Conservation (phyloP, 371 early-diverging fungal species). For the Zopfochytrium polystomum region DNA sequence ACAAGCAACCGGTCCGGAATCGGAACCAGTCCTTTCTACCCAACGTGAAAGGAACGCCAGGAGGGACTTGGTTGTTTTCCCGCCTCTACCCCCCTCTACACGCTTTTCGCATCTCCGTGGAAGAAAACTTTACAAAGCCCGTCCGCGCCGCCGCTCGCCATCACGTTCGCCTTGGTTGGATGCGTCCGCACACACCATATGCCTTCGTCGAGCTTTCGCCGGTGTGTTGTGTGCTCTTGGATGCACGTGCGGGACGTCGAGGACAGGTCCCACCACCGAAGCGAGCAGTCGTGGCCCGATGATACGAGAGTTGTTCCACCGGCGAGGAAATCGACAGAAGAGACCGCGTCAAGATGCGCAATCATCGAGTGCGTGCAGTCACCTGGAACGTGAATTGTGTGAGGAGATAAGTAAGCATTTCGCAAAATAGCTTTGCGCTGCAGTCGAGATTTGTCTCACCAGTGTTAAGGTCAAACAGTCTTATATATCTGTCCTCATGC, state of each 20-base stretch:
- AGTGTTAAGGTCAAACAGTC: slow-evolving; percentile 71
- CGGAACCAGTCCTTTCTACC: too few species aligned
- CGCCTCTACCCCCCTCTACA: too few species aligned
- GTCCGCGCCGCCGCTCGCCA: too few species aligned
- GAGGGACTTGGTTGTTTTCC: too few species aligned
- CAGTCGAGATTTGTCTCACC: slow-evolving; percentile 42
- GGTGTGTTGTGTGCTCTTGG: slow-evolving; percentile 75
- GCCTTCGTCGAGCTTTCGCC: slow-evolving; percentile 75
- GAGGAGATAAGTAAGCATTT: neutral
- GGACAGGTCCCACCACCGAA: slow-evolving; percentile 76
- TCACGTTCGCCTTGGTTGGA: too few species aligned
- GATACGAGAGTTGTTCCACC: slow-evolving; percentile 67
- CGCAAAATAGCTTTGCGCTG: neutral
- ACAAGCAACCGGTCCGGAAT: too few species aligned
- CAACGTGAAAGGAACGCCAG: too few species aligned
- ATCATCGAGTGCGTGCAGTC: slow-evolving; percentile 60
- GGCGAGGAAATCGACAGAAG: slow-evolving; percentile 68
- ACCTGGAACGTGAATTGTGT: slow-evolving; percentile 39
- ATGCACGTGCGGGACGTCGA: slow-evolving; percentile 62
- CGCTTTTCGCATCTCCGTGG: too few species aligned
- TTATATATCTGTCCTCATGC: slow-evolving; percentile 75
- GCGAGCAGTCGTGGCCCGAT: slow-evolving; percentile 74
- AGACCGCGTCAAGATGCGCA: slow-evolving; percentile 68
- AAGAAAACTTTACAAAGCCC: too few species aligned
- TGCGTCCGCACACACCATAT: slow-evolving; percentile 60